Conservation (phyloP, 1,139 yeast genomes). For the Suhomyces ambrosiae region DNA sequence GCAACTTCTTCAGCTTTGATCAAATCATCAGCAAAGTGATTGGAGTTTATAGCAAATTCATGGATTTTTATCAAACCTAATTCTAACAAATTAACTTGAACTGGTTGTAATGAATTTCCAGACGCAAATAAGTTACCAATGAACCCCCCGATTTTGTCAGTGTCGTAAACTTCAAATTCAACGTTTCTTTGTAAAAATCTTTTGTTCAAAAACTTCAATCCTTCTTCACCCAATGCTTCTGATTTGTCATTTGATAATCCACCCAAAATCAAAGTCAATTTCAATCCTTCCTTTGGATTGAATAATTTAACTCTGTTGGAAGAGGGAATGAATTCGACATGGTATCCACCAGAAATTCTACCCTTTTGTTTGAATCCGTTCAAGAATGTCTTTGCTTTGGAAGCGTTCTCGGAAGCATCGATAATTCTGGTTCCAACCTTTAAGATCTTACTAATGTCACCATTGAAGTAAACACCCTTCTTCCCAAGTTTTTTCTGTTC, state of each 20-base stretch:
- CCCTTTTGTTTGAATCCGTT: conserved; percentile 70
- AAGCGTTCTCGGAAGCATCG: conserved; percentile 75
- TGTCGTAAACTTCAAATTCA: conserved; percentile 65
- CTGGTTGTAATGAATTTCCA: conserved; percentile 49
- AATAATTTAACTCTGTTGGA: conserved; percentile 67
- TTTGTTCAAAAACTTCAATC: conserved; percentile 56
- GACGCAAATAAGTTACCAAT: conserved; percentile 68
- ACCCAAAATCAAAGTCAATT: conserved; percentile 71
- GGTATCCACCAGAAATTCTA: conserved; percentile 58
- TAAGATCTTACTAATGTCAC: conserved; percentile 51
- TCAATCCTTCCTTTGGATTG: conserved; percentile 72
- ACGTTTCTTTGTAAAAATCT: conserved; percentile 73
- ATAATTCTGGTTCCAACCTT: conserved; percentile 61
- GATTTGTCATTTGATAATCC: conserved; percentile 62
- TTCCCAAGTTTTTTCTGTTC: conserved; percentile 55
- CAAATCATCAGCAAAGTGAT: conserved; percentile 56
- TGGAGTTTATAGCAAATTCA: conserved; percentile 62
- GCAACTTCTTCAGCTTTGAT: conserved; percentile 68
- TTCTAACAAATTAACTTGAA: conserved; percentile 61
- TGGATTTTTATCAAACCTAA: conserved; percentile 70
- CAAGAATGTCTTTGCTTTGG: conserved; percentile 74
- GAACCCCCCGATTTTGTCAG: conserved; percentile 81
- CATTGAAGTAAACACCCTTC: conserved; percentile 58
- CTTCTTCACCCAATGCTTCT: conserved; percentile 51
- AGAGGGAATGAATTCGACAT: conserved; percentile 70